Percentiles rank a stretch among this genome's conserved stretches.
Evolutionary conservation across 2,329 filamentous ascomycete species (phyloP).

Genomic region (Arthrinium puccinioides): DNA sequence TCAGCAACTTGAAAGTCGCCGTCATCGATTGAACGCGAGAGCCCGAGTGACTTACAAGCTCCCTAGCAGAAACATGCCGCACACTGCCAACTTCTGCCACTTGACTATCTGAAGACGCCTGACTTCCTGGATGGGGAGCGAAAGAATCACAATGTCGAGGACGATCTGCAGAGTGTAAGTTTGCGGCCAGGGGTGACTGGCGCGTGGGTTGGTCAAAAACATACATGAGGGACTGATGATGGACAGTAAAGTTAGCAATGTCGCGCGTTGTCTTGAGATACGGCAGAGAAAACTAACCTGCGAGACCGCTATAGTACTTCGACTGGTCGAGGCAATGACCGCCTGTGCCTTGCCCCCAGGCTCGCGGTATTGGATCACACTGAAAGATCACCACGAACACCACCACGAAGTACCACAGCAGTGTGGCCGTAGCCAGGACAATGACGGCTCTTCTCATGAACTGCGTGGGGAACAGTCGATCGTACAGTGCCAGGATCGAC

Average conservation of each 20-base stretch:
- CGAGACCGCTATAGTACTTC: slow-evolving; percentile 2
- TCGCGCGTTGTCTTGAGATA: not conserved
- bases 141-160: slow-evolving; percentile 1
- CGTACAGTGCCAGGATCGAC: slow-evolving; percentile 2
- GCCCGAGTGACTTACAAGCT: not conserved
- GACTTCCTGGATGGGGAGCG: slow-evolving; percentile 1
- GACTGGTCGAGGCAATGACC: slow-evolving; percentile 1
- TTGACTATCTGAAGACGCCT: slow-evolving; percentile 2
- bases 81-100: slow-evolving; percentile 1
- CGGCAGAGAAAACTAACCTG: not conserved
- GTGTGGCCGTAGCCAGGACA: not conserved
- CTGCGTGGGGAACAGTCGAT: slow-evolving; percentile 2
- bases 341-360: not conserved
- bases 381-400: slow-evolving; percentile 1
- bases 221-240: slow-evolving; percentile 1
- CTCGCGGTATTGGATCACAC: slow-evolving; percentile 1
- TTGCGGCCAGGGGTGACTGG: not conserved
- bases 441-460: slow-evolving; percentile 3
- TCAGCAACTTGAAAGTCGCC: not conserved
- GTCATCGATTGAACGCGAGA: not conserved
- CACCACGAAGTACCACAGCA: slow-evolving; percentile 2
- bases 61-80: slow-evolving; percentile 3
- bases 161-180: not conserved
- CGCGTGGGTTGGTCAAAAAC: not conserved
- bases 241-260: not conserved